These are phyloP conservation scores for Nyssa sinensis DNA, from an alignment of 148 eudicot genomes.

Conservation along the genomic window DNA sequence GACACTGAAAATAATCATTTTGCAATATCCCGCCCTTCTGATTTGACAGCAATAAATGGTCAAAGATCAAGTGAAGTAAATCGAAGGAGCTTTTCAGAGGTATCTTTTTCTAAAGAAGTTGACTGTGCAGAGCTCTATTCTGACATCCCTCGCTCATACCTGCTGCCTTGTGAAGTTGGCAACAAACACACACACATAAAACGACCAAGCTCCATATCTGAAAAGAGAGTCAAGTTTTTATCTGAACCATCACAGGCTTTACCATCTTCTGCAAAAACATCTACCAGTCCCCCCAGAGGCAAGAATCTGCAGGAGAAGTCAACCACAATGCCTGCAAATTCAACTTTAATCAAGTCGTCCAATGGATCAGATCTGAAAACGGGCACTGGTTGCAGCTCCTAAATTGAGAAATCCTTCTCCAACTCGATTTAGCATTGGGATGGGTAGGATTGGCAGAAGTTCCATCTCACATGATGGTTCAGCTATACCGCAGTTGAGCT, in stretches of 20 bases:
- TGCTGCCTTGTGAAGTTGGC: conserved; percentile 23
- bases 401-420: conserved; percentile 62
- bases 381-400: conserved; percentile 23
- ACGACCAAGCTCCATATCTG: conserved; percentile 22
- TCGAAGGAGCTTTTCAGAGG: conserved; percentile 24
- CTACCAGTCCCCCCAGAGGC: conserved; percentile 36
- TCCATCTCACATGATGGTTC: conserved; percentile 48
- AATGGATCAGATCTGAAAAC: conserved; percentile 26
- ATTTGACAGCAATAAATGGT: conserved; percentile 11
- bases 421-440: conserved; percentile 53
- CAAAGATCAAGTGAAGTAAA: conserved; percentile 25
- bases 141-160: conserved; percentile 16
- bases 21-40: conserved; percentile 13
- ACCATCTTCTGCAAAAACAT: conserved; percentile 27
- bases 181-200: conserved; percentile 15
- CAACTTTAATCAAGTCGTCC: conserved; percentile 22
- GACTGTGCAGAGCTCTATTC: conserved; percentile 3
- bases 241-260: conserved; percentile 24
- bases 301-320: conserved; percentile 38
- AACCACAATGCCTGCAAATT: conserved; percentile 24
- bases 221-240: conserved; percentile 21
- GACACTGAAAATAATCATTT: conserved; percentile 18
- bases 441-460: conserved; percentile 47
- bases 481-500: conserved; percentile 28
- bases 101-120: conserved; percentile 12